Evolutionary conservation across 2,329 filamentous ascomycete species (phyloP).

Genomic region (Aspergillus nomiae): DNA sequence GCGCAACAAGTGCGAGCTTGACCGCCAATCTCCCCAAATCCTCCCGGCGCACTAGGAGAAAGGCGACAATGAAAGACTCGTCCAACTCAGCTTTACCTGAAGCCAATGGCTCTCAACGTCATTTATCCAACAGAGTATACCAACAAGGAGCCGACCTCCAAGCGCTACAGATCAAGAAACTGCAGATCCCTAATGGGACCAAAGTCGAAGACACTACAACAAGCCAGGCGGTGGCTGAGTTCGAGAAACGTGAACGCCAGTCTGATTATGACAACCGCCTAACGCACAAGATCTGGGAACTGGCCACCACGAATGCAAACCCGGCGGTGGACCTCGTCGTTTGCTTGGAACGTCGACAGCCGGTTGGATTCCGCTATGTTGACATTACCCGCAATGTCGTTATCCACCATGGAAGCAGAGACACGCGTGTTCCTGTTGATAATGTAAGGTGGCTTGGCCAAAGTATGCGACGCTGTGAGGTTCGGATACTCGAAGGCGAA

Average conservation of each 20-base stretch:
- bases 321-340: slow-evolving; percentile 91
- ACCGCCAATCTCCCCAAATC: slow-evolving; percentile 74
- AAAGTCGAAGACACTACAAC: slow-evolving; percentile 15
- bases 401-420: slow-evolving; percentile 89
- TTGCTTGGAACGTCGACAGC: slow-evolving; percentile 85
- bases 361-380: slow-evolving; percentile 94
- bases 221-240: slow-evolving; percentile 18
- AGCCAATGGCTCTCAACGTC: slow-evolving; percentile 36
- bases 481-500: slow-evolving; percentile 85
- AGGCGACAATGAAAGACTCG: slow-evolving; percentile 44
- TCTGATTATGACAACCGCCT: slow-evolving; percentile 75
- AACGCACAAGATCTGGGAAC: slow-evolving; percentile 91
- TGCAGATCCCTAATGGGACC: slow-evolving; percentile 17
- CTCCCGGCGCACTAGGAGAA: slow-evolving; percentile 62
- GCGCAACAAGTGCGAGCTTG: slow-evolving; percentile 82
- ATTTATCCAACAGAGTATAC: slow-evolving; percentile 18
- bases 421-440: slow-evolving; percentile 88
- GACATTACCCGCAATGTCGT: slow-evolving; percentile 90
- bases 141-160: slow-evolving; percentile 22
- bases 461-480: slow-evolving; percentile 90
- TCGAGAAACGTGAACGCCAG: slow-evolving; percentile 40
- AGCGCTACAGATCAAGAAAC: slow-evolving; percentile 22
- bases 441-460: slow-evolving; percentile 95
- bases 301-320: slow-evolving; percentile 88
- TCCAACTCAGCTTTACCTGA: slow-evolving; percentile 53